phyloP scores from a whole-genome alignment of 306 rosid genomes.

The Cyamopsis tetragonoloba region DNA sequence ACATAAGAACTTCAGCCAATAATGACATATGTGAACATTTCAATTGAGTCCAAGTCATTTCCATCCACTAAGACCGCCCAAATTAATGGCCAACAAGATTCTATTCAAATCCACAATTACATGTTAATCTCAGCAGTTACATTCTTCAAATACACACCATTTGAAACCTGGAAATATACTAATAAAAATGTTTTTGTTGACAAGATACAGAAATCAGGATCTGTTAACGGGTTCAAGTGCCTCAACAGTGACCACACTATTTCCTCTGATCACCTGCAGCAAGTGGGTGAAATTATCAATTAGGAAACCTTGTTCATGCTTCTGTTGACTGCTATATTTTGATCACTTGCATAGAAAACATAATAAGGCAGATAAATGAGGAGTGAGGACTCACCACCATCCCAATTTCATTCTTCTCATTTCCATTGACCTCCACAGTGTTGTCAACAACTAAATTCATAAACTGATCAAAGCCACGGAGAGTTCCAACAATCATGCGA shows the following conservation, averaged over 20 bases:
- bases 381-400: slow-evolving; percentile 91
- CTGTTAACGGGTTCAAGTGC: slow-evolving; percentile 95
- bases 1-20: background rate
- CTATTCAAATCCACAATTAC: slow-evolving; percentile 27
- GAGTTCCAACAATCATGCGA: slow-evolving; percentile 90
- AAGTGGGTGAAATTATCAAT: slow-evolving; percentile 11
- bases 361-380: background rate
- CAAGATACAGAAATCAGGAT: slow-evolving; percentile 18
- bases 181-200: background rate
- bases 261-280: slow-evolving; percentile 90
- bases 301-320: background rate
- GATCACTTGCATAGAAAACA: background rate
- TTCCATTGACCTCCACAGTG: slow-evolving; percentile 87
- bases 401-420: slow-evolving; percentile 80
- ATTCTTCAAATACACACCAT: slow-evolving; percentile 11
- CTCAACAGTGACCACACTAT: slow-evolving; percentile 96
- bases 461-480: slow-evolving; percentile 92
- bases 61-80: background rate
- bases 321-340: background rate
- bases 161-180: background rate
- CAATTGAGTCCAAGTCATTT: background rate
- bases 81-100: background rate
- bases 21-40: background rate
- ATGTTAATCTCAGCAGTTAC: slow-evolving; percentile 13
- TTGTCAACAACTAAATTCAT: slow-evolving; percentile 96